Evolutionary conservation across 352 stramenopile species (phyloP), one percentile per base, ranked within the genome.

Genomic region (Phytophthora citricola): DNA sequence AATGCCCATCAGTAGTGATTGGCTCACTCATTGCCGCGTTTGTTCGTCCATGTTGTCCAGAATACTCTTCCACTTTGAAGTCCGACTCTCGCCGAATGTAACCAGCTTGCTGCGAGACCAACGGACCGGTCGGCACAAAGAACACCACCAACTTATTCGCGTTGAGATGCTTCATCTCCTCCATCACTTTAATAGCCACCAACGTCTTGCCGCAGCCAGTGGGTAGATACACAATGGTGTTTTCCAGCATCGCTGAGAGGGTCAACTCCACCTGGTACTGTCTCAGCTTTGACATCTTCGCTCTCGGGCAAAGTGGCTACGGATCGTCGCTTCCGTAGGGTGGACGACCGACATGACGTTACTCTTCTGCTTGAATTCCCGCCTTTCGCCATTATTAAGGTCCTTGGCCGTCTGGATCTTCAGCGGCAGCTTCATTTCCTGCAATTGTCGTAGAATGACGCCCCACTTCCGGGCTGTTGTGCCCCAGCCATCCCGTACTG

Each of bases 161-260:
- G 51, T 94, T 94, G 5, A 92, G 51, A 0, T 60, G 51, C 57
- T 80, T 87, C 52, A 94, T 75, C 32, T 85, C 72, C 36, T 90
- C 75, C 29, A 92, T 79, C 17, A 90, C 81, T 43, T 89, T 91
- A 20, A 93, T 87, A 1, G 84, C 84, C 36, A 92, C 75, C 20
- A 93, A 61, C 3, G 86, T 94, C 65, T 94, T 94, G 3, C 86
- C 84, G 38, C 81, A 86, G 73, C 86, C 86, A 22, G 84, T 94
- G 12, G 86, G 86, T 2, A 94, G 50, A 51, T 93, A 94, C 36
- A 91, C 76, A 45, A 94, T 88, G 3, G 84, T 91, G 66, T 93
- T 94, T 51, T 92, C 83, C 9, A 91, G 69, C 51, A 93, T 60
- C 7, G 84, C 81, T 27, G 79, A 91, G 2, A 94, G 32, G 27